Evolutionary conservation across 208 protist species (phyloP), one percentile per base, ranked within the genome.

Genomic region (Crithidia expoeki): DNA sequence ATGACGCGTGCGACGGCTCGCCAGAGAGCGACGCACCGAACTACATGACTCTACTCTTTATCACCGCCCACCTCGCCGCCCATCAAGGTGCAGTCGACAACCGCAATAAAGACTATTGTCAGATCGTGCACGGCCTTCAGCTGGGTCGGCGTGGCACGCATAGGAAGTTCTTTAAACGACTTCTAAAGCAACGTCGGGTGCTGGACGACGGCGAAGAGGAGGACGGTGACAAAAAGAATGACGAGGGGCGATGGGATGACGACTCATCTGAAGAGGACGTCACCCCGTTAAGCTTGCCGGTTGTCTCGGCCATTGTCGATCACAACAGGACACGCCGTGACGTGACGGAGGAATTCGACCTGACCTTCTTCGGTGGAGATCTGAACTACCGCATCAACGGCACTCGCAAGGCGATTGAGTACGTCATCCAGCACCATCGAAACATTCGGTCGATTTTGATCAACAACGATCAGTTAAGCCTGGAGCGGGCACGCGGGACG

Each of bases 331-430:
- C 32, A n/a, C 60, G 55, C 27, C 80, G 86, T 11, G 91, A 97
- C 67, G 87, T 92, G 25, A 96, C 89, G 19, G 84, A 96, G 19
- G 88, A 94, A 58, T 98, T 96, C 71, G 93, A 98, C 72, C 68
- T 95, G 42, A 86, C 89, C 12, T 91, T 98, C 51, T 98, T 96
- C 64, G 92, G 95, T 32, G 97, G 97, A 2, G 97, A 99, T 55
- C 84, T 99, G 12, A 99, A 99, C 83, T 99, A 98, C 78, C 91
- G 97, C 49, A 85, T 98, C 57, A 92, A 98, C 71, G 95, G 94
- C 23, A 90, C 85, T 14, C 74, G 82, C 21, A 76, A 74, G 38
- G 88, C 86, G 11, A 87, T 98, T 53, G 89, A 96, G 68, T 77
- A 83, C 36, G 86, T 96, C 40, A 82, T 96, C 27, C 44, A 83